phyloP scores from a whole-genome alignment of 129 eudicot species.

The Deinandra increscens region DNA sequence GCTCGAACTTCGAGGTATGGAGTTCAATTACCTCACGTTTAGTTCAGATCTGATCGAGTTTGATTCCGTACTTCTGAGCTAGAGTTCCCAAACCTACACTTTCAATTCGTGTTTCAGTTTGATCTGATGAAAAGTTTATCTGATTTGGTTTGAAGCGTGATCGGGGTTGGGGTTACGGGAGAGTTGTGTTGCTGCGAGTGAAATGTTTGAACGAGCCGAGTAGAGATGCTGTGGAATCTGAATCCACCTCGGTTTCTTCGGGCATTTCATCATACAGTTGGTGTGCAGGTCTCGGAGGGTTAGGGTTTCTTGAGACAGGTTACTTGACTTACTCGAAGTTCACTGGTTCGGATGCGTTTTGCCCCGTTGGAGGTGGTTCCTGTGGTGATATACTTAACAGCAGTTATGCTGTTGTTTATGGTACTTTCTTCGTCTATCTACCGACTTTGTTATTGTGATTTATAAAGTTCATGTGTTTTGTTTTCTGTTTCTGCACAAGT shows the following conservation, averaged over 20 bases:
- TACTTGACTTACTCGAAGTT: slow-evolving; percentile 75
- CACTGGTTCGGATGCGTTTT: slow-evolving; percentile 74
- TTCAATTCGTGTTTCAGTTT: background rate
- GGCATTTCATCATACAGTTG: slow-evolving; percentile 76
- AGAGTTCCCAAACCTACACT: slow-evolving; percentile 8
- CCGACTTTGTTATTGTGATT: background rate
- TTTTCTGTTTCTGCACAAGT: too few species aligned
- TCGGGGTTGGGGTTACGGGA: slow-evolving; percentile 26
- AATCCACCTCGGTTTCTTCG: slow-evolving; percentile 19
- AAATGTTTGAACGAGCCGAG: slow-evolving; percentile 53
- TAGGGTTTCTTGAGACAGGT: slow-evolving; percentile 80
- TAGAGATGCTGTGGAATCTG: slow-evolving; percentile 34
- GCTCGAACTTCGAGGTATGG: background rate
- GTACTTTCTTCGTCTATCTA: slow-evolving; percentile 34
- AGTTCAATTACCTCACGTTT: background rate
- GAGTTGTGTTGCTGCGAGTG: slow-evolving; percentile 35
- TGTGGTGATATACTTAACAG: slow-evolving; percentile 82
- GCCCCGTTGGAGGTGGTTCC: slow-evolving; percentile 76
- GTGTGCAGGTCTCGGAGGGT: slow-evolving; percentile 78
- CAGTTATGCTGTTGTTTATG: slow-evolving; percentile 69
- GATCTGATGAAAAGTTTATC: slow-evolving; percentile 17
- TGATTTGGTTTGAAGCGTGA: slow-evolving; percentile 23
- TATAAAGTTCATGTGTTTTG: slow-evolving; percentile 1
- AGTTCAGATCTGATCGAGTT: too few species aligned
- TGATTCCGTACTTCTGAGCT: too few species aligned